Conservation (phyloP, 2,329 filamentous ascomycete species). For the Sarocladiaceae sp. region DNA sequence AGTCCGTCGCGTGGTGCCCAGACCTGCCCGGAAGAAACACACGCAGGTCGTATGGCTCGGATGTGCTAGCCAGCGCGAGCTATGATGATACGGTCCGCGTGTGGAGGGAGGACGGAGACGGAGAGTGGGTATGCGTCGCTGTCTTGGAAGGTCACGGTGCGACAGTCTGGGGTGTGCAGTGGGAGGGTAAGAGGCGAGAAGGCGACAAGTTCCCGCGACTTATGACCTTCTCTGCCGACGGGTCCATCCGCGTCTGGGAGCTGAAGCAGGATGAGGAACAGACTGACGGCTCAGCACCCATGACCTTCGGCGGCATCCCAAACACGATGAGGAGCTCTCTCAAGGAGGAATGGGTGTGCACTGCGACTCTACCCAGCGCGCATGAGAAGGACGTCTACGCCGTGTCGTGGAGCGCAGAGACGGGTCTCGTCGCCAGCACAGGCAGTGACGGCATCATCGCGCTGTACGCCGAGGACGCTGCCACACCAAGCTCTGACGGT, state of each 20-base stretch:
- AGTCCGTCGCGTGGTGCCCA: constrained; percentile 88
- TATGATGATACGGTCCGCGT: constrained; percentile 89
- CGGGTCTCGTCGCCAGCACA: constrained; percentile 76
- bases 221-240: constrained; percentile 80
- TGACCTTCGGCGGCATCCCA: constrained; percentile 59
- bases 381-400: constrained; percentile 82
- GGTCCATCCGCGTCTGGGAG: constrained; percentile 73
- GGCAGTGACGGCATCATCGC: constrained; percentile 81
- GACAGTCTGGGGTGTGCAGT: constrained; percentile 87
- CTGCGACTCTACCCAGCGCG: constrained; percentile 63
- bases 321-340: constrained; percentile 77
- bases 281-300: constrained; percentile 28
- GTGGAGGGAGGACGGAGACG: constrained; percentile 83
- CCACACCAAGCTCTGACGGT: constrained; percentile 17
- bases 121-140: constrained; percentile 86
- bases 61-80: constrained; percentile 81
- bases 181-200: constrained; percentile 43
- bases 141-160: constrained; percentile 73
- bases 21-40: constrained; percentile 46
- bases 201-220: constrained; percentile 52
- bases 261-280: constrained; percentile 49
- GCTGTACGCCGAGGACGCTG: constrained; percentile 61
- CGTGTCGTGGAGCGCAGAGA: constrained; percentile 71
- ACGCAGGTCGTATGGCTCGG: constrained; percentile 44
- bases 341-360: constrained; percentile 79